phyloP scores from a whole-genome alignment of 192 early-diverging fungal genomes.

The Backusella circina region DNA sequence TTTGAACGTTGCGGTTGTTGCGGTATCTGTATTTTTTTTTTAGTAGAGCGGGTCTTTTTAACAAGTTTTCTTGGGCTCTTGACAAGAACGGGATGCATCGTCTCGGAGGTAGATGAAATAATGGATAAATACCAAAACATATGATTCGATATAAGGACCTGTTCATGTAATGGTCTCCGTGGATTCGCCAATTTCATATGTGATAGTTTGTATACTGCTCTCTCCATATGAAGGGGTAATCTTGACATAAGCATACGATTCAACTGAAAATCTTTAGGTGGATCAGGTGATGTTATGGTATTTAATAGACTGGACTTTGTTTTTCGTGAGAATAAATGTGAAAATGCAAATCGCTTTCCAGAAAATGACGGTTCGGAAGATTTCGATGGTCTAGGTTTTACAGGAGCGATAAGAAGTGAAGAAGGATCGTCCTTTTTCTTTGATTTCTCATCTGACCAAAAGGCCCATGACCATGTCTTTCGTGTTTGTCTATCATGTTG shows the following conservation, averaged over 20 bases:
- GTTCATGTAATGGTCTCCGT: conserved; percentile 65
- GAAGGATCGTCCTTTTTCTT: neutral
- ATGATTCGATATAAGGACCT: conserved; percentile 75
- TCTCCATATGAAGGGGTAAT: conserved; percentile 72
- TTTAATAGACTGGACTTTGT: neutral
- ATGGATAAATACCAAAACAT: conserved; percentile 81
- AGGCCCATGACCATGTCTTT: conserved; percentile 12
- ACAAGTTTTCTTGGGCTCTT: neutral
- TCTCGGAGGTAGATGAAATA: conserved; percentile 26
- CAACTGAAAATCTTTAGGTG: conserved; percentile 22
- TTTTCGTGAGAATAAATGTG: conserved; percentile 15
- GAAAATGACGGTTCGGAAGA: neutral
- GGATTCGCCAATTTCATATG: conserved; percentile 75
- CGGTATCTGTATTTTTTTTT: neutral
- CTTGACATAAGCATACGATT: conserved; percentile 35
- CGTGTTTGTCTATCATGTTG: neutral
- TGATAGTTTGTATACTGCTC: conserved; percentile 70
- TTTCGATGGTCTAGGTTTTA: conserved; percentile 4
- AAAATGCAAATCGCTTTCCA: conserved; percentile 2
- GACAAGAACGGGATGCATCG: neutral
- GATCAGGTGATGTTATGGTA: neutral
- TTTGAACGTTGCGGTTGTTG: neutral
- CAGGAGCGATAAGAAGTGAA: neutral
- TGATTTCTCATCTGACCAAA: conserved; percentile 13
- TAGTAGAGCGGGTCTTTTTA: neutral